A percentile compares a stretch with the other conserved stretches of the same genome.
phyloP scores from a whole-genome alignment of 305 asterid genomes.

The Galium porrigens region DNA sequence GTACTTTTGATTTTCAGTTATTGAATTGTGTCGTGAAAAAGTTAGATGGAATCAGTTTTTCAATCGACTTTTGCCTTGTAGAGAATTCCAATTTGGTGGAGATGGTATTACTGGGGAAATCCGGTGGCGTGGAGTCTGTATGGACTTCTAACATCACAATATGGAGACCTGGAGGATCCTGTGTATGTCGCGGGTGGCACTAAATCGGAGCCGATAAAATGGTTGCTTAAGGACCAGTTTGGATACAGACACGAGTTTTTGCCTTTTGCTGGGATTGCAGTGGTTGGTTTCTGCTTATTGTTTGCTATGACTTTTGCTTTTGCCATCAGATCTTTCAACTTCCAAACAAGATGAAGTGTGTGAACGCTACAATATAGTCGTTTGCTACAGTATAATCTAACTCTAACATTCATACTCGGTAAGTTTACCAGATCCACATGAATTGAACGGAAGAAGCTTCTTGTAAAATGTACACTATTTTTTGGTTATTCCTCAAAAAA shows the following conservation, averaged over 20 bases:
- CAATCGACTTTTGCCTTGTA: constrained; percentile 17
- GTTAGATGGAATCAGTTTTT: neutral
- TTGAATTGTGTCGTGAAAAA: neutral
- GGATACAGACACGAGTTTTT: constrained; percentile 67
- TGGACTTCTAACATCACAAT: constrained; percentile 69
- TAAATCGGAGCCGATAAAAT: constrained; percentile 25
- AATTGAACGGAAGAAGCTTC: no score
- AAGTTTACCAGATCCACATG: no score
- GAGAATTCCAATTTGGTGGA: constrained; percentile 96
- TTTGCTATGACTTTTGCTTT: constrained; percentile 64
- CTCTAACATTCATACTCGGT: no score
- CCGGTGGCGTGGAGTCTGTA: constrained; percentile 83
- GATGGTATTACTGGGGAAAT: constrained; percentile 96
- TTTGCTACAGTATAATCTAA: no score
- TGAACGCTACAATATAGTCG: no score
- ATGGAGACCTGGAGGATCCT: constrained; percentile 30
- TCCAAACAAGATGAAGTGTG: constrained; percentile 51
- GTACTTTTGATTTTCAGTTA: neutral
- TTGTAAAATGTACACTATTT: no score
- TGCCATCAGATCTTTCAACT: constrained; percentile 62
- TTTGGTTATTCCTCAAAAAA: no score
- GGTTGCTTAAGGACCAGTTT: constrained; percentile 40
- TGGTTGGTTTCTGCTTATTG: constrained; percentile 49
- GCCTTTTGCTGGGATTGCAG: constrained; percentile 51
- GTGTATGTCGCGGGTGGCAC: constrained; percentile 52